Base-by-base conservation (phyloP, 495 filamentous ascomycete species). In the Penicillium herquei region DNA sequence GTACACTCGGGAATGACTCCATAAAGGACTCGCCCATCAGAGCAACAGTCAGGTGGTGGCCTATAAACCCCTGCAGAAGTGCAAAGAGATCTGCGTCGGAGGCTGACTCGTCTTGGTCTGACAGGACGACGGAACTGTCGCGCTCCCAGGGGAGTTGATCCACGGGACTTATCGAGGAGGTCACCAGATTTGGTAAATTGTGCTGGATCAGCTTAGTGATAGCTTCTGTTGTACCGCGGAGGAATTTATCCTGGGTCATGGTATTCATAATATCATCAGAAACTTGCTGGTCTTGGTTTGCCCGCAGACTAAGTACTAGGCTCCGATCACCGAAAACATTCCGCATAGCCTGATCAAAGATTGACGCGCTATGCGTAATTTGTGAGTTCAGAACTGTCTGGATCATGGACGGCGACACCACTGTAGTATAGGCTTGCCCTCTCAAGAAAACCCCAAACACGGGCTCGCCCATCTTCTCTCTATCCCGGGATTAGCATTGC, bases 131-230 rank as follows among this genome's bases (percentile, higher is more conserved):
- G 4, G 70, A 59, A 17, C 71, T 75, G 17, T 58, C 64, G 6
- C 82, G 79, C 63, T 89, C 86, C 85, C 86, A 88, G 0, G 66
- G 69, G 51, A 71, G 71, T 56, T 86, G 80, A 57, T 89, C 85
- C 26, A 88, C 80, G 6, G 78, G 62, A 43, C 82, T 84, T n/a
- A 71, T 68, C 35, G 69, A 76, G 56, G 85, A 86, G 6, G 79
- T 81, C 26, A 87, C 80, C 32, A 89, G 56, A 49, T 81, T 78
- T 0, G 56, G 76, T 57, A 52, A 78, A 52, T 66, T 76, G 50
- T 54, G 67, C 51, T 71, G 78, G 3, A 86, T 59, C 14, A 69
- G 55, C 0, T 54, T 54, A n/a, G 70, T 60, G 8, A 74, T 73
- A 2, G 57, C 33, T 2, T 58, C 48, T 4, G 77, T 69, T 13